phyloP scores from a whole-genome alignment of 1,284 basidiomycete species.

The Rhizoctonia solani region DNA sequence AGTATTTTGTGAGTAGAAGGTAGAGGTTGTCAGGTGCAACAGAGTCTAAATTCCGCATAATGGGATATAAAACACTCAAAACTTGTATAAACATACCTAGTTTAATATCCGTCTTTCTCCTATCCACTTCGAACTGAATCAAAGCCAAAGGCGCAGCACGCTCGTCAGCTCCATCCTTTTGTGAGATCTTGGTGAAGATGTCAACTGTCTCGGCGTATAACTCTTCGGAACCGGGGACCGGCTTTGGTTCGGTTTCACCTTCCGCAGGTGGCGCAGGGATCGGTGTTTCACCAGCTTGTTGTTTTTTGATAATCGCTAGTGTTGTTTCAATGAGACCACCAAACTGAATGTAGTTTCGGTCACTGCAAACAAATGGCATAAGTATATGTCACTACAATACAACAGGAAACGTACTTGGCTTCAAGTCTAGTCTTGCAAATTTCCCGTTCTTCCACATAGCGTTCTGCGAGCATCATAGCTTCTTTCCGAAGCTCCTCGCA shows the following conservation, averaged over 20 bases:
- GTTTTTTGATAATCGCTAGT: constrained; percentile 47
- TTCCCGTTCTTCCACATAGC: constrained; percentile 38
- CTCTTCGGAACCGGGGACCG: constrained; percentile 41
- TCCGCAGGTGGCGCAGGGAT: constrained; percentile 42
- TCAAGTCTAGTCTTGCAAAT: constrained; percentile 35
- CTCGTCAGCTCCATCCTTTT: constrained; percentile 67
- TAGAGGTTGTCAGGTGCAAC: constrained; percentile 28
- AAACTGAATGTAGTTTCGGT: constrained; percentile 86
- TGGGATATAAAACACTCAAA: constrained; percentile 35
- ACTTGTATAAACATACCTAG: constrained; percentile 14
- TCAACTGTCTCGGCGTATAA: constrained; percentile 54
- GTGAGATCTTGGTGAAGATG: constrained; percentile 60
- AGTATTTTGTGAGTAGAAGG: constrained; percentile 56
- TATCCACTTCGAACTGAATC: constrained; percentile 71
- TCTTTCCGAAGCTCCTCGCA: constrained; percentile 73
- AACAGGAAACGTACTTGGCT: constrained; percentile 29
- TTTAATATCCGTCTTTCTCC: constrained; percentile 41
- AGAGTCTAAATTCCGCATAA: not conserved
- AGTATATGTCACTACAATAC: not conserved
- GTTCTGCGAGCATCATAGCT: constrained; percentile 49
- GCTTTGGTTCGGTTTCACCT: constrained; percentile 45
- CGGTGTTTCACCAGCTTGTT: constrained; percentile 36
- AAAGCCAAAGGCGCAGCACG: constrained; percentile 71
- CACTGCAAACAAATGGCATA: constrained; percentile 50
- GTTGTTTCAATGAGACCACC: constrained; percentile 69